Conservation (phyloP, 2,329 filamentous ascomycete species). For the Whalleya microplaca region DNA sequence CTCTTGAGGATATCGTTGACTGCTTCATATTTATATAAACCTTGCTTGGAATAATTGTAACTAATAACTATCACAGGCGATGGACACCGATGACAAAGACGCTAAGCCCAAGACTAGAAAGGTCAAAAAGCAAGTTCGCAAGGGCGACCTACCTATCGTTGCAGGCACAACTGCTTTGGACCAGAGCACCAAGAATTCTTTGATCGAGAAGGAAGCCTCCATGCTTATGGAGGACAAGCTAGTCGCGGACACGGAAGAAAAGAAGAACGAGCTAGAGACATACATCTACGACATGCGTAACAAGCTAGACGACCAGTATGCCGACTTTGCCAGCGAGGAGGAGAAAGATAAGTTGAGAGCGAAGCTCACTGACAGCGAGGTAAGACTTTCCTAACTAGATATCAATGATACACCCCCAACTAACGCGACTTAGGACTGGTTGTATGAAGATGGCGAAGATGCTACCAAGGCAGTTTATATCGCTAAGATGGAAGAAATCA, state of each 20-base stretch:
- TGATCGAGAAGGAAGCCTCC: slow-evolving; percentile 78
- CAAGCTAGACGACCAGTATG: slow-evolving; percentile 91
- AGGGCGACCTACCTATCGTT: slow-evolving; percentile 89
- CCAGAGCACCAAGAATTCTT: slow-evolving; percentile 63
- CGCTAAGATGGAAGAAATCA: slow-evolving; percentile 95
- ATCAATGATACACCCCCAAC: slow-evolving; percentile 4
- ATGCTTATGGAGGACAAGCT: slow-evolving; percentile 99
- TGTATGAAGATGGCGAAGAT: slow-evolving; percentile 97
- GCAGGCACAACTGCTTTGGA: slow-evolving; percentile 83
- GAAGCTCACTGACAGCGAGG: slow-evolving; percentile 85
- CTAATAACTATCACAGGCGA: slow-evolving; percentile 59
- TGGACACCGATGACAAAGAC: slow-evolving; percentile 77
- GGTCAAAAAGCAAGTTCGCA: slow-evolving; percentile 99
- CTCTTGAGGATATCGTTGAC: neutral
- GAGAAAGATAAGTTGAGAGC: slow-evolving; percentile 86
- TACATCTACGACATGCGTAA: slow-evolving; percentile 96
- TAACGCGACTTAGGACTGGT: slow-evolving; percentile 76
- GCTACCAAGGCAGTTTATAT: slow-evolving; percentile 91
- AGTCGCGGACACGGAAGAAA: slow-evolving; percentile 96
- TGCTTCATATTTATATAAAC: neutral
- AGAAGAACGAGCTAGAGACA: slow-evolving; percentile 99
- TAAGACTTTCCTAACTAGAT: slow-evolving; percentile 52
- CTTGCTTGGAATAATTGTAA: slow-evolving; percentile 16
- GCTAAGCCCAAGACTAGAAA: slow-evolving; percentile 83
- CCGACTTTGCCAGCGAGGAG: slow-evolving; percentile 86